Evolutionary conservation across 2,329 filamentous ascomycete genomes (phyloP).

Genomic region (Colletotrichum limetticola): DNA sequence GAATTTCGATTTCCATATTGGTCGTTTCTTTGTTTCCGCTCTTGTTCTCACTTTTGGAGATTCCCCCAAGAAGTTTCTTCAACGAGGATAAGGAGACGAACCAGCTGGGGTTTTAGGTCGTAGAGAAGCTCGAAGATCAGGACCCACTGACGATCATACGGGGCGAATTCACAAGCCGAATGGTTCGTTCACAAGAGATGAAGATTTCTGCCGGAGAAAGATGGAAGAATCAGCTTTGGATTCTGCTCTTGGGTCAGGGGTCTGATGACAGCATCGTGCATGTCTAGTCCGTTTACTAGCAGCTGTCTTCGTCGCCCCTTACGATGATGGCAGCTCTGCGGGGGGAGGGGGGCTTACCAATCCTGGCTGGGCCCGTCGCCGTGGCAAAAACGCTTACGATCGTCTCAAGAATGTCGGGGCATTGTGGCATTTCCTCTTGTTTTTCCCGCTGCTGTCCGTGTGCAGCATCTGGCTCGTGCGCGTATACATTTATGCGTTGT

Average conservation of each 20-base stretch:
- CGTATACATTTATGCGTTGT: background rate
- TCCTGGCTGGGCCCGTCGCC: background rate
- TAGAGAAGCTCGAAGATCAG: background rate
- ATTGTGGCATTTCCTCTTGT: background rate
- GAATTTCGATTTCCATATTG: slow-evolving; percentile 35
- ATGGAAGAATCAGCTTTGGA: slow-evolving; percentile 10
- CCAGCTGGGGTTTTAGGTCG: background rate
- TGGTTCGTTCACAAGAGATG: background rate
- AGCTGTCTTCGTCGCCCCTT: background rate
- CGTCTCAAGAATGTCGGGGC: slow-evolving; percentile 32
- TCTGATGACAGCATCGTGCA: slow-evolving; percentile 33
- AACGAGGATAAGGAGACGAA: background rate
- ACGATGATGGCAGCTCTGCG: background rate
- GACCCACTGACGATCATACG: slow-evolving; percentile 4
- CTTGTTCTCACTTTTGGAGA: background rate
- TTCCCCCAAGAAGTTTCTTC: background rate
- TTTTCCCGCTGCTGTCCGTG: background rate
- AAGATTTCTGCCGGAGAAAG: background rate
- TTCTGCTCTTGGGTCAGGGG: slow-evolving; percentile 10
- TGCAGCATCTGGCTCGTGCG: slow-evolving; percentile 18
- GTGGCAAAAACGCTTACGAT: slow-evolving; percentile 13
- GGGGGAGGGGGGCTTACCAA: slow-evolving; percentile 21
- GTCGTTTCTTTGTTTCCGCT: background rate
- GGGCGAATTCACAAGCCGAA: background rate
- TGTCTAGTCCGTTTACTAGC: slow-evolving; percentile 21